phyloP scores from a whole-genome alignment of 1,284 basidiomycete species.

The Trametes versicolor region DNA sequence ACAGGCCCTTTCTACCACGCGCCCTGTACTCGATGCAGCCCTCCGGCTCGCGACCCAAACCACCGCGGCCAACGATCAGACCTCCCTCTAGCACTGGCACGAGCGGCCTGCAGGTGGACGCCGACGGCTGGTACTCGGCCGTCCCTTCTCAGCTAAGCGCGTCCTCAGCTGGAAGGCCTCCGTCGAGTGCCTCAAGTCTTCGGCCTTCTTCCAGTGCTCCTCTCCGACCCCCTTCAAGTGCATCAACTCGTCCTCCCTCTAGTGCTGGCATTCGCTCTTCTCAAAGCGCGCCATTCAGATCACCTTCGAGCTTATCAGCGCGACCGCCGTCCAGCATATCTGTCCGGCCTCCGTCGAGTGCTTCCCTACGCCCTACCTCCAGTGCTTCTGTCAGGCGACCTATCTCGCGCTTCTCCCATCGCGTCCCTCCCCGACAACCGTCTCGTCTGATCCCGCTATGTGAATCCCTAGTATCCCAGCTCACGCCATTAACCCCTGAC shows the following conservation, averaged over 20 bases:
- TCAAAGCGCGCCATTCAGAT: conserved; percentile 16
- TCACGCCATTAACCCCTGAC: conserved; percentile 51
- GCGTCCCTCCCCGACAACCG: conserved; percentile 57
- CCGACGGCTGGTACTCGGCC: conserved; percentile 32
- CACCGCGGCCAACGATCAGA: conserved; percentile 8
- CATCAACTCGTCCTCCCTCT: conserved; percentile 34
- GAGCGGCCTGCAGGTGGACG: conserved; percentile 19
- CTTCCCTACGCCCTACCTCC: conserved; percentile 36
- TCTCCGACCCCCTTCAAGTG: conserved; percentile 31
- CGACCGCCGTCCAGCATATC: conserved; percentile 37
- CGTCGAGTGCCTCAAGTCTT: conserved; percentile 15
- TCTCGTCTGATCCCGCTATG: conserved; percentile 63
- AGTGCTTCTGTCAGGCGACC: conserved; percentile 50
- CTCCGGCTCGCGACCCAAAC: conserved; percentile 21
- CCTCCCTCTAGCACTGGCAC: conserved; percentile 2
- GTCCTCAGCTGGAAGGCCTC: conserved; percentile 20
- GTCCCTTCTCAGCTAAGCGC: conserved; percentile 24
- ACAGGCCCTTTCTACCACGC: background rate
- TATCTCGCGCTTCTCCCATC: conserved; percentile 62
- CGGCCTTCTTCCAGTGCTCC: conserved; percentile 31
- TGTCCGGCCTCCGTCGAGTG: conserved; percentile 49
- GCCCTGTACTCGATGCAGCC: conserved; percentile 15
- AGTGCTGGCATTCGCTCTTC: conserved; percentile 31
- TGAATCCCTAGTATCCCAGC: conserved; percentile 64
- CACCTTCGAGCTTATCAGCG: conserved; percentile 29